phyloP scores from a whole-genome alignment of 179 eudicot species.

The Vitellaria paradoxa region DNA sequence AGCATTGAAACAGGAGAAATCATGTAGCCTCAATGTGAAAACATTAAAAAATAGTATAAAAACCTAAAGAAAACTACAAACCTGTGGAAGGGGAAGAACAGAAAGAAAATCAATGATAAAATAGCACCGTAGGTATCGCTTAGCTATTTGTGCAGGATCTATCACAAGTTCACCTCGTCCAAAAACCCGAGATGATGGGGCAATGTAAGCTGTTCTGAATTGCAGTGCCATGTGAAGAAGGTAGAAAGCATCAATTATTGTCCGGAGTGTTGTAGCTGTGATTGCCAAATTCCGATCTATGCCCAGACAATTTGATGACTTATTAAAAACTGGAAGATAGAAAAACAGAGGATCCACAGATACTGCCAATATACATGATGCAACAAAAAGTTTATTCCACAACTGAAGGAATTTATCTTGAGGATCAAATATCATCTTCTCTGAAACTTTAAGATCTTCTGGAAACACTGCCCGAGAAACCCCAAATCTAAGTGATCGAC shows the following conservation, averaged over 20 bases:
- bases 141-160: conserved; percentile 85
- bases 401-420: conserved; percentile 87
- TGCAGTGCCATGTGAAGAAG: conserved; percentile 89
- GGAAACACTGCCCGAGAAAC: conserved; percentile 91
- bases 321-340: conserved; percentile 76
- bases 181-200: conserved; percentile 97
- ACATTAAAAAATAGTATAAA: not conserved
- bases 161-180: conserved; percentile 99
- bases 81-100: conserved; percentile 99
- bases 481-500: conserved; percentile 85
- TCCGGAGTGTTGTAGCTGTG: conserved; percentile 78
- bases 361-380: conserved; percentile 82
- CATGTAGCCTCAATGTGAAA: not conserved
- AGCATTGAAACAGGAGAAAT: conserved; percentile 9
- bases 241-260: conserved; percentile 81
- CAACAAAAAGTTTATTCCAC: conserved; percentile 83
- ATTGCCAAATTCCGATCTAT: conserved; percentile 73
- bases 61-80: conserved; percentile 20
- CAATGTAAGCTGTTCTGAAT: conserved; percentile 95
- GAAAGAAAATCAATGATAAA: conserved; percentile 88
- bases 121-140: conserved; percentile 68
- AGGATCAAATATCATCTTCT: conserved; percentile 94
- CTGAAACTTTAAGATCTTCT: conserved; percentile 90
- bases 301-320: conserved; percentile 49
- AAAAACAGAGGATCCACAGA: conserved; percentile 93